Evolutionary conservation across 768 basidiomycete genomes (phyloP), one percentile per base, ranked within the genome.

Genomic region (Lepiota subincarnata): DNA sequence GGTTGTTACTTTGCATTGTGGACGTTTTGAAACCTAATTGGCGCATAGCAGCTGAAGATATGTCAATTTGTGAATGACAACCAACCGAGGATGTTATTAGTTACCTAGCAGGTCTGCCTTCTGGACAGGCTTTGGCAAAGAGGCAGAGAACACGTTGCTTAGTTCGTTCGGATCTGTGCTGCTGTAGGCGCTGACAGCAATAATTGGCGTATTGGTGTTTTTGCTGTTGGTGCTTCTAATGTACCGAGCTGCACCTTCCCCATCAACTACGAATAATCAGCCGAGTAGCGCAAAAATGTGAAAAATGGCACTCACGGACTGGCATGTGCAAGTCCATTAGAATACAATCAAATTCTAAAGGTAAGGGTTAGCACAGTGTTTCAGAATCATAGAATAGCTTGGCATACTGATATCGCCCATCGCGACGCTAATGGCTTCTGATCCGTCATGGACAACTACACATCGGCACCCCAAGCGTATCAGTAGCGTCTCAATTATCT

Each of bases 301-400:
- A 43, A 26, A 1, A 7, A 14, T 19, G 14, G 36, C 12, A 79
- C 89, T 81, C 63, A 92, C 89, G 73, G 60, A 91, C 88, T 63
- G 95, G 93, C 92, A 97, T 96, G 58, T 95, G 86, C 44, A 95
- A 76, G 65, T 97, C 95, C 86, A 94, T 94, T 60, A 98, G 77
- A 65, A 97, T 95, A 59, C 90, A 89, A 64, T 97, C 95, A 65
- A 97, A 97, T 71, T 93, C 94, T 96, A 26, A 28, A 22, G 42
- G 53, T 26, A 48, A 57, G 55, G 53, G 56, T 69, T 61, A 73
- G 50, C 48, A 59, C 60, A 55, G 35, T n/a, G 50, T 37, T 50
- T 50, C 35, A 31, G 36, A 38, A 38, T 31, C 26, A 51, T 6
- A 4, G 18, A 38, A 46, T 47, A 59, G 53, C 26, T 48, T 57